Base-by-base conservation (phyloP, 164 flowering plant species). In the Tinospora cordifolia region DNA sequence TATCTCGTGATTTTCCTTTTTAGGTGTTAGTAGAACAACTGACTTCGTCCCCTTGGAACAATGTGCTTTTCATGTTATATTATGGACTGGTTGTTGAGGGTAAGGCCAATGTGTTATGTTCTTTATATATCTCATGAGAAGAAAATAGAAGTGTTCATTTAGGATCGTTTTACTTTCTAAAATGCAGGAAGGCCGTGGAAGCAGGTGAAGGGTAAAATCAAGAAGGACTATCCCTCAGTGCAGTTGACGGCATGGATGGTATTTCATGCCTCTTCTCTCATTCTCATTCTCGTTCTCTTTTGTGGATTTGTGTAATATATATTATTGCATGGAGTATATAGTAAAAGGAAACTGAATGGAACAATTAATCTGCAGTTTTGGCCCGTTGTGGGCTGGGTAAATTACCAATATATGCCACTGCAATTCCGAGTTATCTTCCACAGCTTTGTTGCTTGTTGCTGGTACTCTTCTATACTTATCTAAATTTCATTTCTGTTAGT, bases 171-270 rank as follows among this genome's bases (percentile, higher is more conserved):
- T 51, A 14, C 58, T 19, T 21, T 46, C 7, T 17, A 36, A 13
- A 68, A 63, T 80, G 71, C 86, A 94, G 98, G 96, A 67, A 84
- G 91, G 76, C 90, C 93, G 3, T 89, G 90, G 96, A 24, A 17
- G 65, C 88, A 85, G 26, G 95, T 90, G 71, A 91, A 84, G 78
- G 58, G 79, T 66, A 91, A 83, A 67, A 67, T 94, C 70, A 68
- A 68, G 70, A 68, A 51, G 59, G 70, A 68, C 8, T 68, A 68
- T 54, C 70, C 70, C 12, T n/a, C 87, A 3, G 87, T 94, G 71
- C 97, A 90, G 76, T 78, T 77, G 70, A 79, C 96, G 13, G 75
- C 98, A 25, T 91, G 98, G 96, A 91, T 81, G 85, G 98, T 91
- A 87, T 65, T 15, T 25, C 51, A 51, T n/a, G 59, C n/a, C 0